These are phyloP conservation scores for Ascosphaera aggregata DNA, from an alignment of 2,329 filamentous ascomycete genomes.

Conservation along the genomic window DNA sequence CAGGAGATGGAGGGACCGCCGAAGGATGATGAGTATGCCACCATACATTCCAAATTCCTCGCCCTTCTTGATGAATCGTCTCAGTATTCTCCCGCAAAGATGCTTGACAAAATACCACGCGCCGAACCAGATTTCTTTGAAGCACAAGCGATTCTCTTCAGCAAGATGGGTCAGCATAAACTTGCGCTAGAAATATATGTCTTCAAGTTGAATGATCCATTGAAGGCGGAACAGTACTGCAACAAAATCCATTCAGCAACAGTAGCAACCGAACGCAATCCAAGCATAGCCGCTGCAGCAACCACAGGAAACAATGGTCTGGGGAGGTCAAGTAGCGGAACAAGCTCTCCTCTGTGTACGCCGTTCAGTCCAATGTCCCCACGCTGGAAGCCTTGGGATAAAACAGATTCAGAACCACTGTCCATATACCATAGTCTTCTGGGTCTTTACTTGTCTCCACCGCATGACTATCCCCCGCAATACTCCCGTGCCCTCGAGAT, in stretches of 20 bases:
- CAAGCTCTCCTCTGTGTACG: background rate
- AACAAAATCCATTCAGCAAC: background rate
- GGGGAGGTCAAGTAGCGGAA: background rate
- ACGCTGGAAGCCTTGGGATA: background rate
- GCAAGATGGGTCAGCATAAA: slow-evolving; percentile 87
- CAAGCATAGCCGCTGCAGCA: background rate
- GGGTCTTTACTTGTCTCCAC: slow-evolving; percentile 68
- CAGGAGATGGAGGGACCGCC: slow-evolving; percentile 10
- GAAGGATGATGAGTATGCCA: slow-evolving; percentile 26
- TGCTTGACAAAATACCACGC: slow-evolving; percentile 52
- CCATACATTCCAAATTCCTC: slow-evolving; percentile 43
- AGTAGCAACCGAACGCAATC: background rate
- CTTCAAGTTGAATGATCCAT: slow-evolving; percentile 70
- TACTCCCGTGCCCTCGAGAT: slow-evolving; percentile 63
- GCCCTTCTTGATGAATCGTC: slow-evolving; percentile 51
- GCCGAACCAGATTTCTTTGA: slow-evolving; percentile 70
- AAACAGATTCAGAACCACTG: slow-evolving; percentile 21
- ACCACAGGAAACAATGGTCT: background rate
- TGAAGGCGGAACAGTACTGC: slow-evolving; percentile 69
- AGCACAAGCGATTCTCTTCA: slow-evolving; percentile 68
- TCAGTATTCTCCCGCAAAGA: slow-evolving; percentile 59
- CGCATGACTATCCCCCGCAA: slow-evolving; percentile 45
- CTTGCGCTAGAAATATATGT: slow-evolving; percentile 96
- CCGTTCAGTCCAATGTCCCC: background rate
- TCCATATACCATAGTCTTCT: slow-evolving; percentile 87